Evolutionary conservation across 2,329 filamentous ascomycete species (phyloP).

Genomic region (Curvularia sp.): DNA sequence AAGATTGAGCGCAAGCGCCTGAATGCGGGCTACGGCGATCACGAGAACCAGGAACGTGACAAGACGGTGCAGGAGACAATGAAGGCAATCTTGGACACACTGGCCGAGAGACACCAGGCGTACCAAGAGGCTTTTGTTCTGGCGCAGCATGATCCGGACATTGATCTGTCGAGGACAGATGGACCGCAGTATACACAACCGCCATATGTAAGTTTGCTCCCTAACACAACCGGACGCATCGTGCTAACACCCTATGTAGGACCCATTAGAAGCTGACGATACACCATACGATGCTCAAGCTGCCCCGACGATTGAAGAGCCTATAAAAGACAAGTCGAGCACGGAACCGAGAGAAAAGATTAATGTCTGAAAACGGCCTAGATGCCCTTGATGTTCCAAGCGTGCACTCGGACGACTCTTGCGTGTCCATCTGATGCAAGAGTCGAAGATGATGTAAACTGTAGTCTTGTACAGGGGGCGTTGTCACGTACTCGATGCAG

Average conservation of each 20-base stretch:
- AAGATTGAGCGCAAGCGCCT: conserved; percentile 71
- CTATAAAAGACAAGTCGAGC: conserved; percentile 8
- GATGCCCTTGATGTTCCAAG: not conserved
- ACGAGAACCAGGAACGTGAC: conserved; percentile 70
- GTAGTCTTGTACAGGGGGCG: not conserved
- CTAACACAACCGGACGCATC: no score
- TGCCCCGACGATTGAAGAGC: conserved; percentile 7
- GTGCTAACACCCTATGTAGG: conserved; percentile 25
- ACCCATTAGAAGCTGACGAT: conserved; percentile 30
- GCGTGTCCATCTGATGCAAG: not conserved
- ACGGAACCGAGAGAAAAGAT: conserved; percentile 22
- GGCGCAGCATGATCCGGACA: conserved; percentile 60
- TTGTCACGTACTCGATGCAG: not conserved
- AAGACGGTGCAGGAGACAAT: conserved; percentile 76
- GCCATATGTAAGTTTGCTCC: conserved; percentile 32
- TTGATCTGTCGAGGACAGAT: conserved; percentile 37
- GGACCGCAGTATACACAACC: conserved; percentile 37
- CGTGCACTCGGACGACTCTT: not conserved
- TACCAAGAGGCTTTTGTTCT: conserved; percentile 79
- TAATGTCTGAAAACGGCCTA: conserved; percentile 11
- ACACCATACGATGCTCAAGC: conserved; percentile 9
- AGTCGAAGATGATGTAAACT: not conserved
- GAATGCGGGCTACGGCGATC: conserved; percentile 75
- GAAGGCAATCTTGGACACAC: conserved; percentile 79
- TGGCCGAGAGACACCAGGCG: conserved; percentile 87